phyloP scores from a whole-genome alignment of 2,329 filamentous ascomycete genomes.

The Cadophora gregata region DNA sequence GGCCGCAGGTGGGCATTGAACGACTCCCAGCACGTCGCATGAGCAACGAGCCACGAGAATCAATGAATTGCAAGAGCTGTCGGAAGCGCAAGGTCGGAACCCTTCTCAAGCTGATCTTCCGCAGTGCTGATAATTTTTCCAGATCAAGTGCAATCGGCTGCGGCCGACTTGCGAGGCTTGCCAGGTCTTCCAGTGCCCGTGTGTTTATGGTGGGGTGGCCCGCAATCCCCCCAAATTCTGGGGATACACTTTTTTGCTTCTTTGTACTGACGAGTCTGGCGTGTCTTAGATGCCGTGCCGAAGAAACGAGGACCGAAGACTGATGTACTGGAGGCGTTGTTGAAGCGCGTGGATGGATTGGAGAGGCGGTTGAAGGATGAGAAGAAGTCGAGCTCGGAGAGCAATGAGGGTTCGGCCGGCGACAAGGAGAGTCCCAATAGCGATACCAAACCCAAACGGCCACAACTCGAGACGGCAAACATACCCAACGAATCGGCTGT shows the following conservation, averaged over 20 bases:
- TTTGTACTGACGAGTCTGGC: slow-evolving; percentile 15
- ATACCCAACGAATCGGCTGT: slow-evolving; percentile 48
- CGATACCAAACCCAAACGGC: slow-evolving; percentile 47
- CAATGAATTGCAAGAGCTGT: slow-evolving; percentile 96
- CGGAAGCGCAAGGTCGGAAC: slow-evolving; percentile 81
- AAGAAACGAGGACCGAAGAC: slow-evolving; percentile 92
- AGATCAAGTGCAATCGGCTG: slow-evolving; percentile 93
- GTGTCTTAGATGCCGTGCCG: slow-evolving; percentile 74
- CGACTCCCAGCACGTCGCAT: slow-evolving; percentile 44
- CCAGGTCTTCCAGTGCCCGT: slow-evolving; percentile 86
- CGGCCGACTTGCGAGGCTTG: slow-evolving; percentile 87
- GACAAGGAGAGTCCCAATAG: slow-evolving; percentile 38
- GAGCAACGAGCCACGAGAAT: slow-evolving; percentile 72
- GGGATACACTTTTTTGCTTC: not conserved
- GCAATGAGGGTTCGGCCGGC: slow-evolving; percentile 30
- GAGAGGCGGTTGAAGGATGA: slow-evolving; percentile 80
- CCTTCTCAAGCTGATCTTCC: slow-evolving; percentile 32
- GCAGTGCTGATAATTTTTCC: slow-evolving; percentile 35
- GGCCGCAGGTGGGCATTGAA: slow-evolving; percentile 46
- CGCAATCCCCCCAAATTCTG: not conserved
- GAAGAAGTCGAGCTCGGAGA: slow-evolving; percentile 51
- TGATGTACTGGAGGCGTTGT: slow-evolving; percentile 81
- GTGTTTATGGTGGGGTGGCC: slow-evolving; percentile 81
- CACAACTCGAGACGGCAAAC: slow-evolving; percentile 48
- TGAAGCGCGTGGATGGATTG: slow-evolving; percentile 85